Evolutionary conservation across 257 asterid genomes (phyloP), one percentile per base, ranked within the genome.

Genomic region (Nicotiana otophora): DNA sequence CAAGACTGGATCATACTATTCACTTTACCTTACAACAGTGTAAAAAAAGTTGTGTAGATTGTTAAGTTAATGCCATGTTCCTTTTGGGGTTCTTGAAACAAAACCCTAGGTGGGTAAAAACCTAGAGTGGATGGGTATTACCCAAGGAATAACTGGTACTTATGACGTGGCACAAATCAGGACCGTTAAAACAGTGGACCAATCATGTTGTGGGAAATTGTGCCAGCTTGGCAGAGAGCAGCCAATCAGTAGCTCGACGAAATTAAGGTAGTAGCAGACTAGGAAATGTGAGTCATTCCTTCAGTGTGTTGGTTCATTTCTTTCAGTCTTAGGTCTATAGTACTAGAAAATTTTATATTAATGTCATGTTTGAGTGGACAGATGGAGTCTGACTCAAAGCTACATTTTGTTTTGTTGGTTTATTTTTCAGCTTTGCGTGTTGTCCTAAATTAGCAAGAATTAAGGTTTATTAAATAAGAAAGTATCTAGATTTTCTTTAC

Each of bases 161-260:
- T 57, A 83, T 80, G 80, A 77, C 83, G 86, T 85, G 86, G 83
- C 80, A 46, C 1, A 5, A 14, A 65, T 76, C 14, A 46, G 67
- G 26, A 7, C 64, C 82, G 28, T 69, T 8, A 36, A 88, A 88
- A 63, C 60, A 1, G 81, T 82, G 91, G 84, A 82, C 90, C 94
- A 89, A 91, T 94, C 85, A 85, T 78, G 81, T 85, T 62, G 78
- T 86, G 81, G 87, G 97, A 87, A 83, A 82, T 69, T 79, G 89
- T 83, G 91, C 89, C 92, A 90, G 86, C 87, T 84, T 51, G 91
- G 90, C 88, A 84, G 81, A 78, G 75, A 75, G 88, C 91, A 90
- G 90, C 97, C 96, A 93, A 89, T 91, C 95, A 90, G 87, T 87
- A 84, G 53, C 89, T 96, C 97, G 99, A 89, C 78, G 91, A 93